Base-by-base conservation (phyloP, 495 filamentous ascomycete species). In the Aspergillus diversus region DNA sequence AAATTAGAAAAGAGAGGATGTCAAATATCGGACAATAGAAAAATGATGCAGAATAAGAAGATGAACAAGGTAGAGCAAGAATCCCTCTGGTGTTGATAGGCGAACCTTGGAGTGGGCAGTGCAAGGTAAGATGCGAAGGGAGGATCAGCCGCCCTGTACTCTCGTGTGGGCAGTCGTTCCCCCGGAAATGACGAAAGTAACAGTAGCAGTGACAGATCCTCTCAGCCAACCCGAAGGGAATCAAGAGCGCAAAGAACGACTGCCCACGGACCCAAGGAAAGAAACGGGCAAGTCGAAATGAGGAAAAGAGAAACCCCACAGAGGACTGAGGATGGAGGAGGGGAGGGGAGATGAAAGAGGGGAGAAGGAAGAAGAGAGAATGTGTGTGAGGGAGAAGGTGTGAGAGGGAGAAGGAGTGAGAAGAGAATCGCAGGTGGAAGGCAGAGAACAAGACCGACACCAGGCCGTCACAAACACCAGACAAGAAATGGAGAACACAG, bases 121-220 rank as follows among this genome's bases (percentile, higher is more conserved):
- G 17, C 52, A 33, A 55, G 27, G 31, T 63, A 17, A 60, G 51
- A 43, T 49, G 21, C 5, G 49, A 51, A 37, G 60, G 58, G 35
- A 60, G 42, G 62, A 57, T 57, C 59, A 59, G 61, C 66, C 61
- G 66, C 66, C 64, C 64, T 60, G 37, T 56, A 59, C 59, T 65
- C 59, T 65, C 56, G 59, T 57, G 66, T 70, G 68, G 68, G 68
- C 68, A 74, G 73, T 71, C 72, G 75, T 76, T 77, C 73, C 77
- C 70, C 77, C 77, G 69, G 73, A 76, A 77, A 75, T 73, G 71
- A 69, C 59, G 69, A 69, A 63, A 65, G 63, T 35, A 67, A 64
- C 61, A 49, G 61, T 63, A 63, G 51, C 55, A 57, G 51, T 35
- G 33, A 67, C 39, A 31, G 46, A 43, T 33, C 12, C 57, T 66